Evolutionary conservation across 129 eudicot species (phyloP).

Genomic region (Lactuca saligna): DNA sequence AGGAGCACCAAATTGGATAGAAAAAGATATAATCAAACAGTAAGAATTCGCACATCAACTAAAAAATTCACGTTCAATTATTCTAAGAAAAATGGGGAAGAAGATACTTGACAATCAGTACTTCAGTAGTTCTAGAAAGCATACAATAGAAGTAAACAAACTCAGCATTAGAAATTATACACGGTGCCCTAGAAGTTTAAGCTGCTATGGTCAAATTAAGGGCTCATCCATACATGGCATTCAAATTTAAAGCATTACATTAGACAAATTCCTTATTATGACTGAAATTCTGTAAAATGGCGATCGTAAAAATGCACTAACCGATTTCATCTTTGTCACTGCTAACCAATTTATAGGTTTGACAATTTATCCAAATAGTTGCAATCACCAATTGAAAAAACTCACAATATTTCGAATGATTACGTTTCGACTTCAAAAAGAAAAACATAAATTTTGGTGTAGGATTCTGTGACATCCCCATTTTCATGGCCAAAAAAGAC

Average conservation of each 20-base stretch:
- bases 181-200: conserved; percentile 20
- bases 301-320: conserved; percentile 6
- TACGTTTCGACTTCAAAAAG: neutral
- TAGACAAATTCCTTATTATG: neutral
- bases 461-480: neutral
- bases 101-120: conserved; percentile 9
- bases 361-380: conserved; percentile 1
- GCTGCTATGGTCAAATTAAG: conserved; percentile 6
- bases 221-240: neutral
- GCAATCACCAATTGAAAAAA: neutral
- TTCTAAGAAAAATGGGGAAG: neutral
- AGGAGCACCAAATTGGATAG: conserved; percentile 55
- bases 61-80: neutral
- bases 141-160: conserved; percentile 14
- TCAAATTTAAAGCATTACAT: neutral
- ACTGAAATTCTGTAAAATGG: neutral
- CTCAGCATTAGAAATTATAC: neutral
- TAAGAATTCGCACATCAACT: conserved; percentile 19
- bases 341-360: neutral
- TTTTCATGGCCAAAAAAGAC: too few species aligned
- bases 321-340: neutral
- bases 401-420: neutral
- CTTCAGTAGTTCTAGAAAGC: neutral
- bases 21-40: neutral
- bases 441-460: neutral